Conservation (phyloP, 2,329 filamentous ascomycete species). For the Apiospora phragmitis region DNA sequence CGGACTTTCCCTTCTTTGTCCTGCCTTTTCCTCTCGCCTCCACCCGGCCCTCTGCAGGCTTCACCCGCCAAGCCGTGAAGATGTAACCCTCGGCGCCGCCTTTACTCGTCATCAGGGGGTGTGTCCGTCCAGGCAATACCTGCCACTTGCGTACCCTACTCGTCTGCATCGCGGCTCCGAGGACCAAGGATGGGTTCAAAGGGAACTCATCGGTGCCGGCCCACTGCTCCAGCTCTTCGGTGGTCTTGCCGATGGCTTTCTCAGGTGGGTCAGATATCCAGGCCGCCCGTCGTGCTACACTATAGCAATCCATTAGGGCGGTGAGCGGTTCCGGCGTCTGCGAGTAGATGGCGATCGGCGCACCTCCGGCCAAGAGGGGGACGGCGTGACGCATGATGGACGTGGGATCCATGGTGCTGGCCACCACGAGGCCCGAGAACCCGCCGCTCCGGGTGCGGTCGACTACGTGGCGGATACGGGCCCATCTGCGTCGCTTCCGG, state of each 20-base stretch:
- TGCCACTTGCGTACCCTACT: conserved; percentile 82
- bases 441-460: conserved; percentile 72
- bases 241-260: conserved; percentile 44
- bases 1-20: conserved; percentile 59
- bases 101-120: conserved; percentile 87
- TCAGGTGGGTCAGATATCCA: conserved; percentile 61
- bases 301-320: conserved; percentile 80
- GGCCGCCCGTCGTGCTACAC: conserved; percentile 73
- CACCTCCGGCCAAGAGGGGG: conserved; percentile 80
- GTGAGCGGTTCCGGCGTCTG: conserved; percentile 78
- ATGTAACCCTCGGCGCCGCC: conserved; percentile 91
- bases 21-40: conserved; percentile 81
- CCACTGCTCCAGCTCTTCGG: conserved; percentile 56
- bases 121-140: conserved; percentile 86
- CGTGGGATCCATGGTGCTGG: conserved; percentile 77
- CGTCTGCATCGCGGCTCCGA: conserved; percentile 80
- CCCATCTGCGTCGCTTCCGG: conserved; percentile 85
- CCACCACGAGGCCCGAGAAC: conserved; percentile 82
- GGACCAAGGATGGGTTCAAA: conserved; percentile 79
- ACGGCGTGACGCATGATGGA: conserved; percentile 74
- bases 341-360: conserved; percentile 82
- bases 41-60: conserved; percentile 77
- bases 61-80: conserved; percentile 78
- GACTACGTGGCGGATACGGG: conserved; percentile 69
- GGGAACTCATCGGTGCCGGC: conserved; percentile 74